Evolutionary conservation across 2,329 filamentous ascomycete species (phyloP), one percentile per base, ranked within the genome.

Genomic region (Colletotrichum costaricense): DNA sequence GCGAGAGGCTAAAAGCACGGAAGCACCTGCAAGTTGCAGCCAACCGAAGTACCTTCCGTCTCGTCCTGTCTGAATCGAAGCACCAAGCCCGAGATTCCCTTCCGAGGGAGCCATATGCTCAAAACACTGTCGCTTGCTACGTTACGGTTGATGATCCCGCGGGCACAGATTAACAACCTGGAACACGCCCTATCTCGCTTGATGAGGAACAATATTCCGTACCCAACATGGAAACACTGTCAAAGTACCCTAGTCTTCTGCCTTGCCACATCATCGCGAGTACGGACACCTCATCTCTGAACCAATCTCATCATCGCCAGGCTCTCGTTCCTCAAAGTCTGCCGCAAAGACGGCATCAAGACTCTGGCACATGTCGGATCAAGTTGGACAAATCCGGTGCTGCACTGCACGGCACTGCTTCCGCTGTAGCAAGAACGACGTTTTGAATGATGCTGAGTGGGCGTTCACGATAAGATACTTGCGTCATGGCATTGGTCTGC

Each of bases 1-100:
- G 42, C 46, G 67, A 63, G 67, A 65, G 59, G 60, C 70, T 70
- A 73, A 65, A 33, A 55, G 60, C 67, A 73, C 70, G 66, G 70
- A 73, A 55, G 24, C 62, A 55, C 62, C 30, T 52, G 26, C n/a
- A 30, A 42, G 38, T 63, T 52, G 19, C 42, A 49, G 42, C 42
- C 42, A 8, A 22, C 19, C 42, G 19, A 49, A 49, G 42, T 49
- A 22, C 42, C 19, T 49, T 9, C 19, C 19, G 42, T 49, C 42
- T 22, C 42, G 42, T 49, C 42, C 19, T 49, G 42, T 49, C 42
- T 49, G 42, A 22, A 49, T 49, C 42, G 42, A 22, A n/a, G 42
- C 42, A 49, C 42, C 19, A 49, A 49, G 19, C 16, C 38, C 38
- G 38, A 42, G 38, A 42, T 19, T 42, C 38, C 24, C 24, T 62